Conservation (phyloP, 1,284 basidiomycete genomes). For the Boletellus deceptivus region DNA sequence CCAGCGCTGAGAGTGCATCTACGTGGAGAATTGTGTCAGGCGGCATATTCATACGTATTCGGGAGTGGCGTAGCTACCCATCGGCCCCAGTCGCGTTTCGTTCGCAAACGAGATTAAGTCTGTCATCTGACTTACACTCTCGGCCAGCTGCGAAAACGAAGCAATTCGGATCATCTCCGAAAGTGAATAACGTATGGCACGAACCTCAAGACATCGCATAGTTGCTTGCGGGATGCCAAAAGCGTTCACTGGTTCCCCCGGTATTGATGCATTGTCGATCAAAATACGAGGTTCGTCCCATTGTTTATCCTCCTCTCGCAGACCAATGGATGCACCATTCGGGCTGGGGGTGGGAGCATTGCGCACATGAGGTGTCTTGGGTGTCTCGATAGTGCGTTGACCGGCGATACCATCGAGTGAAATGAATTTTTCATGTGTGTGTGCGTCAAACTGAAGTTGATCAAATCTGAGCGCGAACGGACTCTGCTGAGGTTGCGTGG, state of each 20-base stretch:
- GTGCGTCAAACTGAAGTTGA: slow-evolving; percentile 66
- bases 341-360: slow-evolving; percentile 42
- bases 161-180: slow-evolving; percentile 3
- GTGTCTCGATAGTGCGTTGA: slow-evolving; percentile 39
- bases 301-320: slow-evolving; percentile 49
- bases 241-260: slow-evolving; percentile 76
- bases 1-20: slow-evolving; percentile 34
- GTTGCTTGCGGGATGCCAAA: slow-evolving; percentile 83
- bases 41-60: slow-evolving; percentile 28
- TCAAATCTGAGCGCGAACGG: slow-evolving; percentile 56
- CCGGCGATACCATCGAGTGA: slow-evolving; percentile 58
- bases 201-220: slow-evolving; percentile 79
- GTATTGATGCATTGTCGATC: slow-evolving; percentile 61
- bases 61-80: slow-evolving; percentile 50
- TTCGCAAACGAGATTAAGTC: slow-evolving; percentile 68
- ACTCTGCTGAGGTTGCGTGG: slow-evolving; percentile 22
- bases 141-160: slow-evolving; percentile 52
- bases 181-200: slow-evolving; percentile 10
- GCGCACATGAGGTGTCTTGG: slow-evolving; percentile 39
- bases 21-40: slow-evolving; percentile 26
- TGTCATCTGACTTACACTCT: slow-evolving; percentile 72
- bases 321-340: slow-evolving; percentile 28
- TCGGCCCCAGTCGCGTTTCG: slow-evolving; percentile 53
- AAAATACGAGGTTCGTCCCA: slow-evolving; percentile 60
- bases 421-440: slow-evolving; percentile 66